Evolutionary conservation across 2,329 filamentous ascomycete genomes (phyloP), one percentile per base, ranked within the genome.

Genomic region (Fusarium chaquense): DNA sequence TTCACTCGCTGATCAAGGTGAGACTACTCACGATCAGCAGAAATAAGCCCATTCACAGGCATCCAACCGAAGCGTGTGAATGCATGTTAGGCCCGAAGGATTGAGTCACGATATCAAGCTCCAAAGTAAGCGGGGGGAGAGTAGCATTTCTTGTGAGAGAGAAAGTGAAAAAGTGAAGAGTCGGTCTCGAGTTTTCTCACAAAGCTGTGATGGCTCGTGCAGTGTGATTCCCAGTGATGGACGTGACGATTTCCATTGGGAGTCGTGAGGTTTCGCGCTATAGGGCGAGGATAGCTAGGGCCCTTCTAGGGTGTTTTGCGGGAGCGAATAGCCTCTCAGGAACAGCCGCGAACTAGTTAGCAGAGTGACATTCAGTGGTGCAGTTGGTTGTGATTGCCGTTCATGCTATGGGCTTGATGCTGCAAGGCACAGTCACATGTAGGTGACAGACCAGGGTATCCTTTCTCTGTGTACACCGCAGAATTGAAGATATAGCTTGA

Each of bases 161-260:
- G 26, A 30, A 52, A 50, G 24, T 15, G 24, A 41, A 35, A 40
- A 52, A 50, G n/a, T 18, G 33, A 36, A 58, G 59, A 49, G 67
- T 59, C 51, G 65, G 62, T 46, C 54, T 58, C 54, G 60, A 57
- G 55, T 56, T 46, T 54, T 56, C 43, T 54, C 40, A 45, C 46
- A 50, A 40, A 50, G 62, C 61, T 69, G 72, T 74, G 72, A 75
- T 73, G 56, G 54, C 47, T 60, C 69, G 46, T 75, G 72, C 72
- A 74, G 72, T 52, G 72, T 74, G 67, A 73, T 55, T 49, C 44
- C 56, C 30, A 56, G 67, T 68, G 67, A 70, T 64, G 45, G 67
- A 67, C 56, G 72, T 69, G 65, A 73, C 47, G 55, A 58, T 58
- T 62, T 62, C 58, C 62, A 74, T 74, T 74, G 72, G 72, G 61